Conservation (phyloP, 805 yeast genomes). For the Candida loeiensis region DNA sequence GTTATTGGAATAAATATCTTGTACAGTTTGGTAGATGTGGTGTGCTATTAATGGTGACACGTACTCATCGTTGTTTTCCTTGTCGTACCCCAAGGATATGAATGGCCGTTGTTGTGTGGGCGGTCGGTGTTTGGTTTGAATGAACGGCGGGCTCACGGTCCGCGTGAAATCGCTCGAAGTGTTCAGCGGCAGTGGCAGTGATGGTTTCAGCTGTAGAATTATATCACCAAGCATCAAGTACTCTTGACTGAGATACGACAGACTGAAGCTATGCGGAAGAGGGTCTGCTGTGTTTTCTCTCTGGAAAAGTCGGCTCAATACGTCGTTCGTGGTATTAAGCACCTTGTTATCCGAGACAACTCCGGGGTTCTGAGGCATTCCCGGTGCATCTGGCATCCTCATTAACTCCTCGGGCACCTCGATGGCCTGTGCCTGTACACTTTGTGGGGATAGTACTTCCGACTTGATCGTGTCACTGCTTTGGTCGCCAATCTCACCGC, state of each 20-base stretch:
- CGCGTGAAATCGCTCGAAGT: slow-evolving; percentile 17
- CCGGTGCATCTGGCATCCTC: neutral
- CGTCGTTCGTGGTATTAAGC: slow-evolving; percentile 18
- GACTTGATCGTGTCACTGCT: neutral
- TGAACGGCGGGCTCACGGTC: slow-evolving; percentile 7
- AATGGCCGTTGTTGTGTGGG: slow-evolving; percentile 31
- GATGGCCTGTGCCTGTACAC: neutral
- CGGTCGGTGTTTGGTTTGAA: slow-evolving; percentile 4
- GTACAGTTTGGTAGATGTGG: slow-evolving; percentile 51
- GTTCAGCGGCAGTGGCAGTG: slow-evolving; percentile 38
- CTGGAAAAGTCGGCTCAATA: slow-evolving; percentile 10
- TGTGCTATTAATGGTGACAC: slow-evolving; percentile 56
- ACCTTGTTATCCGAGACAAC: slow-evolving; percentile 10
- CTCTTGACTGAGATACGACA: slow-evolving; percentile 49
- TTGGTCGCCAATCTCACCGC: neutral
- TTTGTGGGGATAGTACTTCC: neutral
- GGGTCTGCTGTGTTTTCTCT: slow-evolving; percentile 9
- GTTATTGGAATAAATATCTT: slow-evolving; percentile 46
- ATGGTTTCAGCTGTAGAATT: slow-evolving; percentile 37
- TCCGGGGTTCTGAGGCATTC: neutral
- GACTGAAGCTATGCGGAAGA: slow-evolving; percentile 25
- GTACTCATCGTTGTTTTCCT: slow-evolving; percentile 32
- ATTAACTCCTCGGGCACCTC: neutral
- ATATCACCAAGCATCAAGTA: slow-evolving; percentile 51
- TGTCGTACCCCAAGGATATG: slow-evolving; percentile 33